Evolutionary conservation across 768 basidiomycete species (phyloP).

Genomic region (Phanerochaete carnosa): DNA sequence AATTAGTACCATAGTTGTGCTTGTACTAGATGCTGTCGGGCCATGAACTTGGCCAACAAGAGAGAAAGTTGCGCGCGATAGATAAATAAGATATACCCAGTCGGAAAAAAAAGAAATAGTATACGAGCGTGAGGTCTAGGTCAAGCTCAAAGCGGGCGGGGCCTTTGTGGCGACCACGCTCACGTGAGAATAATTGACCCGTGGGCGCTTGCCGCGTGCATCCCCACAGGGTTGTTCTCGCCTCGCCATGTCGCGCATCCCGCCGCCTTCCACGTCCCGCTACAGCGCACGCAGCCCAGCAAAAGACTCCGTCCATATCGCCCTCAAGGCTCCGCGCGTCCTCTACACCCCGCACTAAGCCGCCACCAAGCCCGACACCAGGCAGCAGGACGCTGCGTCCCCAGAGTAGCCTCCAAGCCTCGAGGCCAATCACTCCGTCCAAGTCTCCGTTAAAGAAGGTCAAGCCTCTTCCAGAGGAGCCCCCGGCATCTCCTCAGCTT

Average conservation of each 20-base stretch:
- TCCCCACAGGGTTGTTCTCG: not conserved
- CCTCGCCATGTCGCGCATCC: constrained; percentile 37
- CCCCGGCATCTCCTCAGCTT: constrained; percentile 28
- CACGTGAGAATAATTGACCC: not conserved
- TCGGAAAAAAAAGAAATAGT: too few relatives aligned
- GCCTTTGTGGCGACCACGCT: constrained; percentile 1
- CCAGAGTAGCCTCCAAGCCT: constrained; percentile 17
- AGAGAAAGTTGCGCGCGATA: too few relatives aligned
- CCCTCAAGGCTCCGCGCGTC: constrained; percentile 7
- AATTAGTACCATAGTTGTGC: too few relatives aligned
- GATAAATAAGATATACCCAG: too few relatives aligned
- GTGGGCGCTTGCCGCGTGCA: not conserved
- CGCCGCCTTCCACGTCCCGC: constrained; percentile 32
- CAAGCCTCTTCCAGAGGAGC: constrained; percentile 12
- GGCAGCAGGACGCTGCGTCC: constrained; percentile 13
- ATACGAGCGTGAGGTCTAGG: too few relatives aligned
- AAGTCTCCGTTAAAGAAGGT: constrained; percentile 13
- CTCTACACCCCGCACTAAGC: constrained; percentile 6
- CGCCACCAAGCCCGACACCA: constrained; percentile 11
- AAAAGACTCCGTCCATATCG: constrained; percentile 22
- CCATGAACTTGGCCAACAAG: too few relatives aligned
- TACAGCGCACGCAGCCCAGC: constrained; percentile 15
- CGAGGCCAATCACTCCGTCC: constrained; percentile 13
- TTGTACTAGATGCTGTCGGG: too few relatives aligned
- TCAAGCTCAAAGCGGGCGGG: too few relatives aligned